These are phyloP conservation scores for Brasenia schreberi DNA, from an alignment of 164 flowering plant genomes.

Conservation along the genomic window DNA sequence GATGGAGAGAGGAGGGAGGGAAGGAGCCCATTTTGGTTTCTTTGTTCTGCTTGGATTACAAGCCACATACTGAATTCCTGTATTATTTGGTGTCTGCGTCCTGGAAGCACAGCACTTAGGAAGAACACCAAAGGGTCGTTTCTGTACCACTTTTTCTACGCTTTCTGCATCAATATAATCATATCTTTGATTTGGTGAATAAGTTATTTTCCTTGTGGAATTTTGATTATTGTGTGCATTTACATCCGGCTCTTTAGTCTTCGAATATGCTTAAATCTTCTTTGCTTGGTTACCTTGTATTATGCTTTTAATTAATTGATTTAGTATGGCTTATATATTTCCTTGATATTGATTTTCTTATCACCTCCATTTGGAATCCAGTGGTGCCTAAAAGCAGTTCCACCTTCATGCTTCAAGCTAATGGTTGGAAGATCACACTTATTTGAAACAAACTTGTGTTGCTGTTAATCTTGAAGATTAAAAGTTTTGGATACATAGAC, in stretches of 20 bases:
- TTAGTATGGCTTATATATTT: too few species aligned
- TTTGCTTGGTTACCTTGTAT: too few species aligned
- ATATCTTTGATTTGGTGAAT: not conserved
- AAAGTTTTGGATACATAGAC: too few species aligned
- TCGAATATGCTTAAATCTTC: not conserved
- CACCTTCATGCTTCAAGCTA: constrained; percentile 55
- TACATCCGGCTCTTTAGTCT: not conserved
- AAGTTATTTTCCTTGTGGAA: not conserved
- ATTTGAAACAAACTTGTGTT: constrained; percentile 57
- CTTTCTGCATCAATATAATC: not conserved
- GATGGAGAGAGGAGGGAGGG: too few species aligned
- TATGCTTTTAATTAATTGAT: too few species aligned
- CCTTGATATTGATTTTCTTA: not conserved
- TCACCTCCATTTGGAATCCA: constrained; percentile 15
- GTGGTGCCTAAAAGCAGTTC: constrained; percentile 72
- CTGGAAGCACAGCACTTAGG: not conserved
- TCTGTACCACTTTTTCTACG: not conserved
- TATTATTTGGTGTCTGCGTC: not conserved
- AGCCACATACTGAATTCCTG: not conserved
- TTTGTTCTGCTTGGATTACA: too few species aligned
- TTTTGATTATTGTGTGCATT: not conserved
- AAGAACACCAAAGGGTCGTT: not conserved
- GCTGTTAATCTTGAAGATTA: too few species aligned
- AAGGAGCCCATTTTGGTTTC: too few species aligned
- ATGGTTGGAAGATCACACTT: constrained; percentile 67